Evolutionary conservation across 1,139 yeast species (phyloP), one percentile per base, ranked within the genome.

Genomic region (Debaryomyces udenii): DNA sequence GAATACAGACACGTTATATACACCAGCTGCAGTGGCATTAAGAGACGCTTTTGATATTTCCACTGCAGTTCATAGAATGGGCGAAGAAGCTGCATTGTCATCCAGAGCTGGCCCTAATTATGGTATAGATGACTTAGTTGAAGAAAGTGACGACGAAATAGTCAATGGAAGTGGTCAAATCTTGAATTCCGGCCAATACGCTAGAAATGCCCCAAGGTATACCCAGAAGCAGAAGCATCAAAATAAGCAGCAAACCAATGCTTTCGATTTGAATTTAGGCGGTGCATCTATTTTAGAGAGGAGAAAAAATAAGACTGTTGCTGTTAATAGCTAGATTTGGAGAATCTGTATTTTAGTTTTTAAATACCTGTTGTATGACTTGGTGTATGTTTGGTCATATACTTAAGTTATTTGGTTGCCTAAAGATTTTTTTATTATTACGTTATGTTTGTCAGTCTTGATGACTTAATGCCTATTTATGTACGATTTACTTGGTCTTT

Each of bases 11-110:
- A 63, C 49, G 15, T 46, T 76, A 49, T 85, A 84, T 53, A 84
- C 96, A 1, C 97, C 97, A 4, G 96, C 94, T 5, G 94, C 94
- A 0, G 88, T 85, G n/a, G 96, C 96, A 0, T 78, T 93, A 71
- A 84, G 90, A 53, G 99, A 93, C 56, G 97, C 96, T 7, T 91
- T 91, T 64, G 99, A 93, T 58, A 86, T 93, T 11, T 85, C 96
- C 14, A 83, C 94, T 44, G 97, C 97, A 0, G 96, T 93, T 6
- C 96, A 90, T 59, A 82, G 99, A 62, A 81, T 81, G 74, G 96
- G 91, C 30, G 96, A 88, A 64, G 97, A 89, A 57, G 84, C 83
- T 16, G 77, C 81, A 2, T 65, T 81, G 34, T 61, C 70, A 16
- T 62, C 66, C 36, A 66, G 61, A 38, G 59, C 59, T 35, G 50